These are phyloP conservation scores for Mrakia hoshinonis DNA, from an alignment of 768 basidiomycete species.

Conservation along the genomic window DNA sequence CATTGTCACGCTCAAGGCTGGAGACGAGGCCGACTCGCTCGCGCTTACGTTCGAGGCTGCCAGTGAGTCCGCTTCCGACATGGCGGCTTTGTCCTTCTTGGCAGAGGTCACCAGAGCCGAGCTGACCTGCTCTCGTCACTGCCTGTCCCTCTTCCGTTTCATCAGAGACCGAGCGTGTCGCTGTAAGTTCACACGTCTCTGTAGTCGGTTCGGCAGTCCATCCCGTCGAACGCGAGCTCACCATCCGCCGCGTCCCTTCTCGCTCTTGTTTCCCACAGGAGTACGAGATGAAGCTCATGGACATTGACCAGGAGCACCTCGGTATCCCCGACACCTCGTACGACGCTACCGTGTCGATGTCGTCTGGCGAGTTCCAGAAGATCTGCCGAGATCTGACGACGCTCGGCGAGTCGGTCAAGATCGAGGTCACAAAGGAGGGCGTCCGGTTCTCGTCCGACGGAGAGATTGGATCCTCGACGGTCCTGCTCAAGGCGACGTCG, in stretches of 20 bases:
- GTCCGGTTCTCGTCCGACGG: constrained; percentile 87
- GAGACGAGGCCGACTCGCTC: constrained; percentile 80
- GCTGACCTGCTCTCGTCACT: too few species aligned
- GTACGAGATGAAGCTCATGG: constrained; percentile 99
- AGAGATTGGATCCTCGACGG: constrained; percentile 82
- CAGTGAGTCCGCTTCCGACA: constrained; percentile 48
- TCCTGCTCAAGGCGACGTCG: constrained; percentile 54
- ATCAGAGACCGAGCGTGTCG: constrained; percentile 1
- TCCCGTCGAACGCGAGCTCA: neutral
- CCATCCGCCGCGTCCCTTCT: neutral
- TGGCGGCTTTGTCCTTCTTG: neutral
- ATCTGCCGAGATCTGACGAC: constrained; percentile 85
- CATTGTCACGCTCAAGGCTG: constrained; percentile 77
- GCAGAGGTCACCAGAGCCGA: too few species aligned
- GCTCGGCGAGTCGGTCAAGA: constrained; percentile 87
- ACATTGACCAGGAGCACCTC: constrained; percentile 90
- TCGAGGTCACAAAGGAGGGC: constrained; percentile 93
- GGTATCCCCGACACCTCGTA: constrained; percentile 96
- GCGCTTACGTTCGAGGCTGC: constrained; percentile 83
- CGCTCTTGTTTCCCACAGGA: constrained; percentile 43
- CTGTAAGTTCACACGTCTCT: neutral
- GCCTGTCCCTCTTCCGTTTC: neutral
- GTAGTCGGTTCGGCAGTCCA: neutral
- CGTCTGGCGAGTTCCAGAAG: constrained; percentile 74
- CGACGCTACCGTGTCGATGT: constrained; percentile 82